A percentile compares a stretch with the other conserved stretches of the same genome.
Evolutionary conservation across 1,284 basidiomycete species (phyloP).

Genomic region (Athelia psychrophila): DNA sequence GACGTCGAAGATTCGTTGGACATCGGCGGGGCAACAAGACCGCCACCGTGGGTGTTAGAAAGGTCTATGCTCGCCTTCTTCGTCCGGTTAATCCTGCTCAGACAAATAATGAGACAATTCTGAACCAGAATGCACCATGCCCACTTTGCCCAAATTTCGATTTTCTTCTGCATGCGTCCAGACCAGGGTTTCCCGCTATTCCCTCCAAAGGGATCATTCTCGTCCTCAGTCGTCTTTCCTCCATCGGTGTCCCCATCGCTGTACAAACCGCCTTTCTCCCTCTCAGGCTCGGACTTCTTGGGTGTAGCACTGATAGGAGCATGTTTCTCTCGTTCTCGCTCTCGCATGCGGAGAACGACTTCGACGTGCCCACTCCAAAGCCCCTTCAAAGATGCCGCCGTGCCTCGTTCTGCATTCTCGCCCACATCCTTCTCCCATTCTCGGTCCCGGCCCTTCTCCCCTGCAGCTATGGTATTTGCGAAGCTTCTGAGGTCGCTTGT

Average conservation of each 20-base stretch:
- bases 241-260: constrained; percentile 19
- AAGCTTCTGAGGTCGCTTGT: constrained; percentile 43
- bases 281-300: constrained; percentile 9
- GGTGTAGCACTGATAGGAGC: background rate
- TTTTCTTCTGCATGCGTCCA: constrained; percentile 61
- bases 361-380: constrained; percentile 31
- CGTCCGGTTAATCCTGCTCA: constrained; percentile 11
- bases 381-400: constrained; percentile 30
- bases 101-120: background rate
- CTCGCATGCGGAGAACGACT: constrained; percentile 24
- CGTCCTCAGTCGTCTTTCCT: constrained; percentile 17
- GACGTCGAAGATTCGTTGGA: background rate
- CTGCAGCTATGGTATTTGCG: constrained; percentile 25
- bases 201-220: constrained; percentile 26
- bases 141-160: constrained; percentile 70
- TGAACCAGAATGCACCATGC: constrained; percentile 16
- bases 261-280: constrained; percentile 17
- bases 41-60: background rate
- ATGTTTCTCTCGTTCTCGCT: constrained; percentile 26
- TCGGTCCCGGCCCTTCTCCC: constrained; percentile 29
- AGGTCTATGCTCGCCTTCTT: constrained; percentile 13
- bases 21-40: background rate
- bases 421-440: constrained; percentile 35
- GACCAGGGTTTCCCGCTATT: constrained; percentile 48
- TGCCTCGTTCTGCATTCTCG: constrained; percentile 30